A percentile compares a stretch with the other conserved stretches of the same genome.
Conservation (phyloP, 495 filamentous ascomycete species). For the Aspergillus olivimuriae region DNA sequence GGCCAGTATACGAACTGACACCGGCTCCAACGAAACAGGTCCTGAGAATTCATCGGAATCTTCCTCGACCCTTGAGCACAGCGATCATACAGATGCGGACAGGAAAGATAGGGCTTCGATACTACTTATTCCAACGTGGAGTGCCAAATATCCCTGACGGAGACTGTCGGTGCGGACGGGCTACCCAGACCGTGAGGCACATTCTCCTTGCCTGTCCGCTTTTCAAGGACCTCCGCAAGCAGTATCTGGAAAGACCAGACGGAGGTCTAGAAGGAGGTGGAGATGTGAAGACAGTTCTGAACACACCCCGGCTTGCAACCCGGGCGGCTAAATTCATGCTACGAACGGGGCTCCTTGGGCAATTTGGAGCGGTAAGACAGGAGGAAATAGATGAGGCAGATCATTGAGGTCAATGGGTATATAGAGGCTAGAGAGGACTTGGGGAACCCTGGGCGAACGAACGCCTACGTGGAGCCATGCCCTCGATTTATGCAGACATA, state of each 20-base stretch:
- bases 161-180: constrained; percentile 3
- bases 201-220: constrained; percentile 3
- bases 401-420: constrained; percentile 3
- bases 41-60: not conserved
- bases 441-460: no score
- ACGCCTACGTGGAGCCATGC: no score
- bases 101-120: constrained; percentile 1
- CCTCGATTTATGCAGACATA: no score
- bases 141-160: constrained; percentile 1
- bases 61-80: constrained; percentile 1
- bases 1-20: constrained; percentile 2
- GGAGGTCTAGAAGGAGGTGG: constrained; percentile 5
- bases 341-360: constrained; percentile 4
- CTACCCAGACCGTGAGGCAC: constrained; percentile 3
- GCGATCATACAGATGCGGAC: not conserved
- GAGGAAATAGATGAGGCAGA: constrained; percentile 3
- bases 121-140: constrained; percentile 1
- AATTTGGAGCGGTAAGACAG: constrained; percentile 1
- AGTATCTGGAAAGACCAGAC: not conserved
- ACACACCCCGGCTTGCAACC: constrained; percentile 1
- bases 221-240: constrained; percentile 2
- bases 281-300: constrained; percentile 1
- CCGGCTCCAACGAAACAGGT: constrained; percentile 3
- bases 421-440: no score
- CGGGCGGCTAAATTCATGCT: constrained; percentile 6